Conservation (phyloP, 768 basidiomycete genomes). For the Rhodotorula diobovata region DNA sequence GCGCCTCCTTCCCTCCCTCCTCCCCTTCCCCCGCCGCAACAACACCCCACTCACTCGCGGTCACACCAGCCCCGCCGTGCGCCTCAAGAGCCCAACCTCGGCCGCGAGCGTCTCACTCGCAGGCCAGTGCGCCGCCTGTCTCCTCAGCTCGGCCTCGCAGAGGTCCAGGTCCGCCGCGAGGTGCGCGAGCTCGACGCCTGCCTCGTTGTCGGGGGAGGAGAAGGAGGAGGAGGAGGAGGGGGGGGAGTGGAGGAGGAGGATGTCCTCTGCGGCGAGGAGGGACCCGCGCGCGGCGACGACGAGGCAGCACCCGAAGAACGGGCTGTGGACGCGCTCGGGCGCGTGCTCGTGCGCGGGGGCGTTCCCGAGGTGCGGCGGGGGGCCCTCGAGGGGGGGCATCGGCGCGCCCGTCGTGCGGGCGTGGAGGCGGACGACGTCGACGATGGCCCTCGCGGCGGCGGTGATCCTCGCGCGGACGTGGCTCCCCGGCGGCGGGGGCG, state of each 20-base stretch:
- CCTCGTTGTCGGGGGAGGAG: not conserved
- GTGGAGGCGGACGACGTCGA: conserved; percentile 1
- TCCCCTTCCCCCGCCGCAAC: too few relatives aligned
- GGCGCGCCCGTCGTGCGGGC: not conserved
- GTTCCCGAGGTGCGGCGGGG: not conserved
- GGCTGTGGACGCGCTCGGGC: not conserved
- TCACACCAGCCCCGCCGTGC: not conserved
- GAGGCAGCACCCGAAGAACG: conserved; percentile 27
- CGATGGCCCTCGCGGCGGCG: conserved; percentile 5
- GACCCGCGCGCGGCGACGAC: conserved; percentile 14
- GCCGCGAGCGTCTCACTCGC: conserved; percentile 4
- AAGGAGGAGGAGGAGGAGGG: fast-evolving
- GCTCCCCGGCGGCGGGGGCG: not conserved
- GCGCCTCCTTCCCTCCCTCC: too few relatives aligned
- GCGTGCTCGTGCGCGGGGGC: not conserved
- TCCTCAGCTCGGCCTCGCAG: conserved; percentile 11
- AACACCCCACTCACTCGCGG: too few relatives aligned
- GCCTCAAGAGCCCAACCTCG: conserved; percentile 13
- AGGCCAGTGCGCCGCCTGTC: conserved; percentile 8
- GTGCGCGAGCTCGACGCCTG: not conserved
- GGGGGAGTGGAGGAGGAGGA: not conserved
- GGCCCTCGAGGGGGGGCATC: not conserved
- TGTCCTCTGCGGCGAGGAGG: conserved; percentile 5
- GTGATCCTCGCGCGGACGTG: not conserved
- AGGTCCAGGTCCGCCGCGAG: conserved; percentile 10